A percentile compares a stretch with the other conserved stretches of the same genome.
Evolutionary conservation across 371 early-diverging fungal genomes (phyloP).

Genomic region (Mortierella sp.): DNA sequence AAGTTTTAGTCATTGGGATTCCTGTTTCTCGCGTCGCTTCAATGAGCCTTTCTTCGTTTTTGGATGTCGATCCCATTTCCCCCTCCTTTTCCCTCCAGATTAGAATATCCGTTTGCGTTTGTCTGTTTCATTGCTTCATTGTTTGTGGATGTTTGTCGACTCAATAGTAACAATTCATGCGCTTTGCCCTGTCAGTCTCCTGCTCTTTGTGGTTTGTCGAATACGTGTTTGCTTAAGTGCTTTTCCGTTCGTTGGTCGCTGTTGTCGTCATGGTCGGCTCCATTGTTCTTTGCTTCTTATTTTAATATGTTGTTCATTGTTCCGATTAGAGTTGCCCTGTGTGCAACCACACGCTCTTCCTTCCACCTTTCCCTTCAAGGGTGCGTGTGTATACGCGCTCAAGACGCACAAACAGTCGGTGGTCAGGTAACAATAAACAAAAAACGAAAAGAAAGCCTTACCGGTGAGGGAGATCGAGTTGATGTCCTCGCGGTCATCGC

Average conservation of each 20-base stretch:
- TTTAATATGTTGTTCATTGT: not conserved
- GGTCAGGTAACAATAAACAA: not conserved
- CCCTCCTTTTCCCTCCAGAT: not conserved
- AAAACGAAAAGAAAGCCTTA: slow-evolving; percentile 48
- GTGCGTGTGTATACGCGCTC: not conserved
- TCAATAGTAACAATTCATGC: not conserved
- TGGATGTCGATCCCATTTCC: not conserved
- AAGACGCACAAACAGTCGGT: not conserved
- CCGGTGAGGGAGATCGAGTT: slow-evolving; percentile 93
- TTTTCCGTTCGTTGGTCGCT: not conserved
- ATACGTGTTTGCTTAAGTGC: not conserved
- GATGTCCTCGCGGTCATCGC: slow-evolving; percentile 97
- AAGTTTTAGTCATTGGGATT: not conserved
- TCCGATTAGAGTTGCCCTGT: not conserved
- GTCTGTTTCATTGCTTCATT: not conserved
- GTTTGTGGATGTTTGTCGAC: not conserved
- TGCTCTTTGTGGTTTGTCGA: not conserved
- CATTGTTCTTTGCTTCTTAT: not conserved
- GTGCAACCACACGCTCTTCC: not conserved
- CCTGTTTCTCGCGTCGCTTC: not conserved
- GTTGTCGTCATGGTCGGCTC: not conserved
- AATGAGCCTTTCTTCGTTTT: not conserved
- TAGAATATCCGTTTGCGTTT: not conserved
- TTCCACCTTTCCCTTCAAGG: not conserved
- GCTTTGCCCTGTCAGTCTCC: not conserved